Evolutionary conservation across 257 asterid genomes (phyloP).

Genomic region (Lycium barbarum): DNA sequence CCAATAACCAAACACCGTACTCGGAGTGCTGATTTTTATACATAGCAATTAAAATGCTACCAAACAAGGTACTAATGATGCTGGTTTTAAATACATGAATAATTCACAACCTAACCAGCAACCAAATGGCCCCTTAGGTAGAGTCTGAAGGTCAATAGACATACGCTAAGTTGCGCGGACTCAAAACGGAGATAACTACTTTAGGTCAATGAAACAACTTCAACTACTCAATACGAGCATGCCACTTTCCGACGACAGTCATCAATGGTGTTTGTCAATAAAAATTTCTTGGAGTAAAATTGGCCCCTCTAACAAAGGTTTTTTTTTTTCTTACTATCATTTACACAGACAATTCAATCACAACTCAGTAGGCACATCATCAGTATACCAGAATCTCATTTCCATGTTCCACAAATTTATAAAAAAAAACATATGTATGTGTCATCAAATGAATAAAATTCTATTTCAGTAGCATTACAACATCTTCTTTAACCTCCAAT

Average conservation of each 20-base stretch:
- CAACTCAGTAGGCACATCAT: not conserved
- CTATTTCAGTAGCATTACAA: not conserved
- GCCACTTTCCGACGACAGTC: not conserved
- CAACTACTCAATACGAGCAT: not conserved
- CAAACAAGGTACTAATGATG: too few species aligned
- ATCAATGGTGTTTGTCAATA: not conserved
- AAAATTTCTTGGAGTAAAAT: not conserved
- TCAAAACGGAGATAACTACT: not conserved
- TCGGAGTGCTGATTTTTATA: too few species aligned
- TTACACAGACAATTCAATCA: not conserved
- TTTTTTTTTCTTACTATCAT: not conserved
- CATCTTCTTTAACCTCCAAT: not conserved
- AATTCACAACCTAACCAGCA: too few species aligned
- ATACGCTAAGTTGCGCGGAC: too few species aligned
- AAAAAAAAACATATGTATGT: too few species aligned
- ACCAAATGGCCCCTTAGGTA: too few species aligned
- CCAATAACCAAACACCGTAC: too few species aligned
- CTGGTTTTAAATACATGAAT: too few species aligned
- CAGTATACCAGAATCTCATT: not conserved
- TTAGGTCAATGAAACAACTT: not conserved
- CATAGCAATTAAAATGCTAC: too few species aligned
- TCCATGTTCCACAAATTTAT: not conserved
- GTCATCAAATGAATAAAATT: not conserved
- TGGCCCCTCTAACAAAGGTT: not conserved
- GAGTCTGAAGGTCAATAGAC: too few species aligned